Evolutionary conservation across 2,329 filamentous ascomycete genomes (phyloP).

Genomic region (Stagonosporopsis cucurbitacearum): DNA sequence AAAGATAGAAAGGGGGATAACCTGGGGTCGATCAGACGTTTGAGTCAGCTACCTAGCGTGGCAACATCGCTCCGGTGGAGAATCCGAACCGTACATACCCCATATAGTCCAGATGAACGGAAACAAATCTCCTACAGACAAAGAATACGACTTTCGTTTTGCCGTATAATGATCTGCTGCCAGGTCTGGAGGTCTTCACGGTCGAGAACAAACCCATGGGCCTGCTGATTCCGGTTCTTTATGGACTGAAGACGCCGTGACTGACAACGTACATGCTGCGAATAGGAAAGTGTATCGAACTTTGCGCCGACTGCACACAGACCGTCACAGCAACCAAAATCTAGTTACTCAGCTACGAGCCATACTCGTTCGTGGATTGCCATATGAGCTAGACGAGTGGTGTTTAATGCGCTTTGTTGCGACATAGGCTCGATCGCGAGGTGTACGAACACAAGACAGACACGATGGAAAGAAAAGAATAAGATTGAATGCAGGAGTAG

Average conservation of each 20-base stretch:
- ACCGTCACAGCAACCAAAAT: background rate
- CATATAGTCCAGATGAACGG: background rate
- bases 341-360: too few relatives aligned
- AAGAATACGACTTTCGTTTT: background rate
- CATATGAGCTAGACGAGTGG: too few relatives aligned
- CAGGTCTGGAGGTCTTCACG: background rate
- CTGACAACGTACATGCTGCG: background rate
- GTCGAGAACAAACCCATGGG: background rate
- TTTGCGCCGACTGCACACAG: background rate
- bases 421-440: background rate
- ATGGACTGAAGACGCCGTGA: background rate
- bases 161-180: background rate
- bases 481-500: background rate
- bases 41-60: conserved; percentile 2
- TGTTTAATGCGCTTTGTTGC: background rate
- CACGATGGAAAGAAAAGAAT: background rate
- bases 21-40: conserved; percentile 1
- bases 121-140: background rate
- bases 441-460: background rate
- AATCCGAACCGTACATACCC: background rate
- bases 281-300: background rate
- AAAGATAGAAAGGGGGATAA: background rate
- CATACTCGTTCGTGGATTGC: too few relatives aligned
- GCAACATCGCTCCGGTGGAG: background rate
- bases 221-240: background rate